Conservation (phyloP, 352 stramenopile genomes). For the Pythium scleroteichum region DNA sequence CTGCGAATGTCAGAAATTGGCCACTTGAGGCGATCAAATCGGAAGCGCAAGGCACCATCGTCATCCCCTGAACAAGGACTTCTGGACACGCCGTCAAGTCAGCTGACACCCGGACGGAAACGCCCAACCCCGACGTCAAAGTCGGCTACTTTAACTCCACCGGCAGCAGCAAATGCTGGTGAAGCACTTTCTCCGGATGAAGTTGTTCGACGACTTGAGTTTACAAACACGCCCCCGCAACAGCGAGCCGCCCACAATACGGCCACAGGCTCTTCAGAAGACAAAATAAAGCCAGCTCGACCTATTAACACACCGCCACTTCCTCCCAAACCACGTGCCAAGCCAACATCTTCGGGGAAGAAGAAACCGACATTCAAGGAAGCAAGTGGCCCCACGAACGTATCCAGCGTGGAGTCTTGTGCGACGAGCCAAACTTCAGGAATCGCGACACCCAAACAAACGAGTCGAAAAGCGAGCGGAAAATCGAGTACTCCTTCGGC, state of each 20-base stretch:
- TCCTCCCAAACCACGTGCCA: conserved; percentile 6
- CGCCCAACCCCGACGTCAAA: conserved; percentile 2
- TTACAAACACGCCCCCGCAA: conserved; percentile 12
- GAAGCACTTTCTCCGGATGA: conserved; percentile 15
- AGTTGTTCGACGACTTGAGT: conserved; percentile 25
- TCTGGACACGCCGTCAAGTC: neutral
- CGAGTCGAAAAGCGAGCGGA: neutral
- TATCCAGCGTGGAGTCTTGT: too few species aligned
- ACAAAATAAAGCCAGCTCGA: neutral
- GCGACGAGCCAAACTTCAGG: neutral
- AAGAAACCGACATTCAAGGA: conserved; percentile 7
- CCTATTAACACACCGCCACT: neutral
- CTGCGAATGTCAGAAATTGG: conserved; percentile 52
- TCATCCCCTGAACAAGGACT: neutral
- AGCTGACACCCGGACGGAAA: neutral
- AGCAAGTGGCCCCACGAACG: neutral
- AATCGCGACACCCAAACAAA: conserved; percentile 3
- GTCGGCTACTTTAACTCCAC: conserved; percentile 2
- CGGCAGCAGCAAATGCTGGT: neutral
- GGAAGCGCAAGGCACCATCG: conserved; percentile 25
- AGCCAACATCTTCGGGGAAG: conserved; percentile 4
- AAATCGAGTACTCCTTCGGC: neutral
- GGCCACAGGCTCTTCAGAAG: neutral
- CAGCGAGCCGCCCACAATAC: neutral
- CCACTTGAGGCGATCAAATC: conserved; percentile 27